Evolutionary conservation across 352 stramenopile genomes (phyloP).

Genomic region (Saprolegnia parasitica): DNA sequence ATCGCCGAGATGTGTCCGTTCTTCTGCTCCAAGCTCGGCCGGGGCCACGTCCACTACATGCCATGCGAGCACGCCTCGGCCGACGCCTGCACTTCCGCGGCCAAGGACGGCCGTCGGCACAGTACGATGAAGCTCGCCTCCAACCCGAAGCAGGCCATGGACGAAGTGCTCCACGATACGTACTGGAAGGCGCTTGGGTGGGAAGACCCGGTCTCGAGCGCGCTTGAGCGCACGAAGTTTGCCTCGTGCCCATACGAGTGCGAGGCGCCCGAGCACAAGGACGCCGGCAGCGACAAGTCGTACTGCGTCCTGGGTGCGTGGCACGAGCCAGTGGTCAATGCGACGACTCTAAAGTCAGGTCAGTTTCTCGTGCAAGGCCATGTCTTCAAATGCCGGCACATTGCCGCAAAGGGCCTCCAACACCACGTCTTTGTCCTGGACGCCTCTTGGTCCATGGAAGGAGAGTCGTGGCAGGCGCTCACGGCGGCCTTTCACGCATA

Average conservation of each 20-base stretch:
- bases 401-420: conserved; percentile 43
- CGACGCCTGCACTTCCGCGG: conserved; percentile 41
- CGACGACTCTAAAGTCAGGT: not conserved
- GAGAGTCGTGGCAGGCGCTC: conserved; percentile 50
- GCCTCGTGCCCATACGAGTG: conserved; percentile 64
- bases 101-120: conserved; percentile 56
- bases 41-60: conserved; percentile 69
- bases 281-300: conserved; percentile 39
- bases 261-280: conserved; percentile 53
- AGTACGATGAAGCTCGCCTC: conserved; percentile 52
- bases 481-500: conserved; percentile 57
- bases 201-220: conserved; percentile 62
- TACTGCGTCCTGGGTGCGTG: conserved; percentile 62
- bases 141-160: conserved; percentile 45
- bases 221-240: conserved; percentile 61
- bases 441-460: conserved; percentile 68
- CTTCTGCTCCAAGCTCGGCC: conserved; percentile 77
- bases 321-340: conserved; percentile 37
- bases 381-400: conserved; percentile 70
- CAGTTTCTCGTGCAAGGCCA: conserved; percentile 51
- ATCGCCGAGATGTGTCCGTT: conserved; percentile 78
- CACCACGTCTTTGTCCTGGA: conserved; percentile 81
- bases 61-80: conserved; percentile 45
- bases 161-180: conserved; percentile 68
- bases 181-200: conserved; percentile 75